Evolutionary conservation across 176 grass and related monocot species (phyloP).

Genomic region (Metroxylon sagu): DNA sequence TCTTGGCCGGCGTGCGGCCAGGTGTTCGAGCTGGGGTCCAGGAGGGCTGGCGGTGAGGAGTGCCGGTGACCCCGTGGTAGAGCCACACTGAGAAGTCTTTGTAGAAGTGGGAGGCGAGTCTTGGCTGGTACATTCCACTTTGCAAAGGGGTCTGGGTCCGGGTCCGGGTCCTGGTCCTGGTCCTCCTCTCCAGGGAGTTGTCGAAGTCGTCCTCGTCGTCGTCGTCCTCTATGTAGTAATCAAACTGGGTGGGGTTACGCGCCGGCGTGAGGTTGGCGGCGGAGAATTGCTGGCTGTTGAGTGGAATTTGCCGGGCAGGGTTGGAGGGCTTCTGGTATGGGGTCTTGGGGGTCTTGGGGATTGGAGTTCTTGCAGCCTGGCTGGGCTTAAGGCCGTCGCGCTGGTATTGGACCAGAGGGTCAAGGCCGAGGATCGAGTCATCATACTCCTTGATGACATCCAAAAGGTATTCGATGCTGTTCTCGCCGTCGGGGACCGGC

Average conservation of each 20-base stretch:
- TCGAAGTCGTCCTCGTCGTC: constrained; percentile 35
- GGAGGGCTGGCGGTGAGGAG: constrained; percentile 34
- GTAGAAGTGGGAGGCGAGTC: constrained; percentile 64
- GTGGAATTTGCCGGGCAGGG: constrained; percentile 35
- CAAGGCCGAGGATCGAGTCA: constrained; percentile 49
- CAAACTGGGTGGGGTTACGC: constrained; percentile 24
- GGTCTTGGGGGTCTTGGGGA: constrained; percentile 30
- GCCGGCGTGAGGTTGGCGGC: constrained; percentile 19
- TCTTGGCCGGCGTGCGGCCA: constrained; percentile 14
- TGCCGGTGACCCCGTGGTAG: constrained; percentile 48
- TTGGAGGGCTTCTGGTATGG: constrained; percentile 42
- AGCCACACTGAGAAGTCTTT: constrained; percentile 71
- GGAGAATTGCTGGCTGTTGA: constrained; percentile 57
- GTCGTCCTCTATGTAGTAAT: constrained; percentile 26
- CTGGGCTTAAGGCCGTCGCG: constrained; percentile 42
- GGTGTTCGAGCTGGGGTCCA: constrained; percentile 57
- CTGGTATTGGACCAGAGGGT: constrained; percentile 58
- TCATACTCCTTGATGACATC: constrained; percentile 75
- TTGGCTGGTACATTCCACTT: constrained; percentile 27
- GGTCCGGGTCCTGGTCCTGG: no score
- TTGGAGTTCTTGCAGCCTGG: constrained; percentile 45
- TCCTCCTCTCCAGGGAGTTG: constrained; percentile 49
- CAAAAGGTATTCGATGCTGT: constrained; percentile 63
- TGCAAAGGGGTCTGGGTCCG: constrained; percentile 21
- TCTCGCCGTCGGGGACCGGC: constrained; percentile 53